Percentiles rank a stretch among this genome's conserved stretches.
phyloP scores from a whole-genome alignment of 257 asterid species.

The Vinca minor region DNA sequence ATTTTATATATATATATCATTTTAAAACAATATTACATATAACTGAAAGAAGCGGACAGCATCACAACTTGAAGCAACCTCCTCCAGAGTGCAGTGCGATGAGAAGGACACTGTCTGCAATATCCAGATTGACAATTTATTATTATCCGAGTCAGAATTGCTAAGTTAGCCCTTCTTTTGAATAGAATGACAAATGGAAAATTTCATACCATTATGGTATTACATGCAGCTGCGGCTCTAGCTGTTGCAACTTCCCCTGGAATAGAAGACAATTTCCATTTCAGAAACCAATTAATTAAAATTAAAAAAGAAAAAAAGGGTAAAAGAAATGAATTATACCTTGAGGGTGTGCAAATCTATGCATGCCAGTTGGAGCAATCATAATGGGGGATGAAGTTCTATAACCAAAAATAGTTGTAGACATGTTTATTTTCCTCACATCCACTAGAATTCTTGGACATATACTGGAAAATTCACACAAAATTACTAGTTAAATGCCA shows the following conservation, averaged over 20 bases:
- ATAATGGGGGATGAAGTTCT: conserved; percentile 43
- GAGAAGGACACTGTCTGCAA: conserved; percentile 43
- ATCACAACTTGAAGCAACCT: conserved; percentile 59
- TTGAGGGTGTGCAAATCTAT: conserved; percentile 49
- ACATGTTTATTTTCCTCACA: conserved; percentile 43
- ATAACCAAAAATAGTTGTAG: conserved; percentile 42
- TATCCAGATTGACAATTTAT: background rate
- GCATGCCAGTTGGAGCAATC: conserved; percentile 48
- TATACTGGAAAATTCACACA: conserved; percentile 26
- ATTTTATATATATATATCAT: too few species aligned
- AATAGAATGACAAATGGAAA: background rate
- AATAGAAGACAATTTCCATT: conserved; percentile 7
- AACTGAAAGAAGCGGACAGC: conserved; percentile 61
- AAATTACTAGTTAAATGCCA: conserved; percentile 4
- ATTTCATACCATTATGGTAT: conserved; percentile 48
- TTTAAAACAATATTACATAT: conserved; percentile 32
- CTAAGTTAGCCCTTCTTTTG: too few species aligned
- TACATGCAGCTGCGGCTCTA: conserved; percentile 46
- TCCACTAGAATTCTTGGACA: conserved; percentile 50
- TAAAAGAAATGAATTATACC: conserved; percentile 19
- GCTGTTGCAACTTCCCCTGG: conserved; percentile 66
- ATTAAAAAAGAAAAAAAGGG: conserved; percentile 4
- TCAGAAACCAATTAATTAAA: background rate
- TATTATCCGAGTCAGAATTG: too few species aligned
- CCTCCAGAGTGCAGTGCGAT: conserved; percentile 49